These are phyloP conservation scores for Niebla homalea DNA, from an alignment of 495 filamentous ascomycete species.

Conservation along the genomic window DNA sequence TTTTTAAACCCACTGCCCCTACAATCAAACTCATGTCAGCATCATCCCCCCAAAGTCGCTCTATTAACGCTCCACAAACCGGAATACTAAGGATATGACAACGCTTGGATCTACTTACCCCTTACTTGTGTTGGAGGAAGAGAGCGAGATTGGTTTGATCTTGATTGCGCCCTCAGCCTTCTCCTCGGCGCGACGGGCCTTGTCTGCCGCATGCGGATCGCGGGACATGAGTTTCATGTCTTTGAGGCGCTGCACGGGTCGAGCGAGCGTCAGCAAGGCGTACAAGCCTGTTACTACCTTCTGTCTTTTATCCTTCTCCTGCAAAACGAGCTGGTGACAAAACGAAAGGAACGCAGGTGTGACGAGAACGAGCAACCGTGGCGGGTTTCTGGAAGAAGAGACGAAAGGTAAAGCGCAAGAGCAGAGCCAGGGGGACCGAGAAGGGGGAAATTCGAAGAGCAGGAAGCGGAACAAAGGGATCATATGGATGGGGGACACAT, in stretches of 20 bases:
- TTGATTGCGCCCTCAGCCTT: constrained; percentile 45
- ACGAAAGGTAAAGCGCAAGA: neutral
- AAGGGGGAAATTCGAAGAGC: neutral
- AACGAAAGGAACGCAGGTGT: too few species aligned
- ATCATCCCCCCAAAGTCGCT: too few species aligned
- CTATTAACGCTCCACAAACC: too few species aligned
- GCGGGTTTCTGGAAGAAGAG: too few species aligned
- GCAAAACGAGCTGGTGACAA: too few species aligned
- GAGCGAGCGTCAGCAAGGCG: neutral
- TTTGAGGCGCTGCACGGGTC: constrained; percentile 40
- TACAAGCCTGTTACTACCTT: neutral
- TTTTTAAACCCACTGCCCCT: constrained; percentile 44
- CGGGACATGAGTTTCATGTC: constrained; percentile 49
- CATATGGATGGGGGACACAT: neutral
- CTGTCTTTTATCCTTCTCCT: too few species aligned
- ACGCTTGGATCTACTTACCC: too few species aligned
- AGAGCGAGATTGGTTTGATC: constrained; percentile 15
- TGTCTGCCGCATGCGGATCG: constrained; percentile 41
- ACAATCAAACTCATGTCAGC: constrained; percentile 2
- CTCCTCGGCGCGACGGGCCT: constrained; percentile 57
- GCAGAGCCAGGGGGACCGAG: neutral
- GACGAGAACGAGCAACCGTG: neutral
- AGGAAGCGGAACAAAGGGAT: neutral
- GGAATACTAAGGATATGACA: too few species aligned
- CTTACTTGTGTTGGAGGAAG: too few species aligned